Conservation (phyloP, 2,329 filamentous ascomycete genomes). For the Xylariaceae sp. region DNA sequence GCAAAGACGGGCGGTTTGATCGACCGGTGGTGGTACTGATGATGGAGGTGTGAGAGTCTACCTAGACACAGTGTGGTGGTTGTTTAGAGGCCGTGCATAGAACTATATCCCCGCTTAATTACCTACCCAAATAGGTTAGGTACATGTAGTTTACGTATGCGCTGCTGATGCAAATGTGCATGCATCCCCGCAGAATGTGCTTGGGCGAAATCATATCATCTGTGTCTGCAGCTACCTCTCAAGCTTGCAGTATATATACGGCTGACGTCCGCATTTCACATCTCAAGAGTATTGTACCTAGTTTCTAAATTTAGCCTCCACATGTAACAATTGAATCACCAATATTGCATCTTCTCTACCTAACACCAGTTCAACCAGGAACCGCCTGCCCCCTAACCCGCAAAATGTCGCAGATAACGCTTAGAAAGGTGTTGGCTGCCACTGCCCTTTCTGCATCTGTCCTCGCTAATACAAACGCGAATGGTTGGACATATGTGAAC, state of each 20-base stretch:
- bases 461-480: background rate
- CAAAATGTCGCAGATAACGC: background rate
- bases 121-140: background rate
- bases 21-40: too few relatives aligned
- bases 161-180: background rate
- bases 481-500: background rate
- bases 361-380: too few relatives aligned
- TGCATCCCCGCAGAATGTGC: background rate
- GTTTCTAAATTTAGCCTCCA: background rate
- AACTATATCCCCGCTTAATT: too few relatives aligned
- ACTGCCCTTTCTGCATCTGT: background rate
- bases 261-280: background rate
- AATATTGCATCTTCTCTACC: background rate
- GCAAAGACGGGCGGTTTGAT: too few relatives aligned
- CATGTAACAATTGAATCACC: background rate
- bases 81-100: background rate
- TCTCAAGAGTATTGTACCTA: background rate
- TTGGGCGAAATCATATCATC: background rate
- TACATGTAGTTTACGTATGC: background rate
- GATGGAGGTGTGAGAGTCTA: background rate
- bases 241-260: background rate
- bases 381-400: too few relatives aligned
- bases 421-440: background rate
- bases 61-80: background rate
- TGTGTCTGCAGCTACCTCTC: background rate